Base-by-base conservation (phyloP, 177 flowering plant genomes). In the Vitis hybrid region DNA sequence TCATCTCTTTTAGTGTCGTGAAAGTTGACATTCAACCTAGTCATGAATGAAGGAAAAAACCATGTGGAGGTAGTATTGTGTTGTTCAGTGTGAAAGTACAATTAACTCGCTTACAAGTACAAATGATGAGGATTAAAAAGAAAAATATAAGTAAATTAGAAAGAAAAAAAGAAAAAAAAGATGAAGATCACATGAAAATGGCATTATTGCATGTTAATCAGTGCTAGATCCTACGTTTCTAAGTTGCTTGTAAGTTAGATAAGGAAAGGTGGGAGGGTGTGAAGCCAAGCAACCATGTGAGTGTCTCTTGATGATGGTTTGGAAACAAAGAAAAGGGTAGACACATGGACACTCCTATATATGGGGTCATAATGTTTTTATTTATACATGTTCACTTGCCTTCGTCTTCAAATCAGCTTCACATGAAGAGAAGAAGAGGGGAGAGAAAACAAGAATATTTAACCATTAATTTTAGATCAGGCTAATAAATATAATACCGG, bases 261-360 rank as follows among this genome's bases (percentile, higher is more conserved):
- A 72, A 66, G 3, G 38, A 13, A 59, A 64, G 58, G n/a, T 22
- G 59, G 64, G 62, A 65, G 65, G 53, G 65, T 60, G 71, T 65
- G 68, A 63, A 69, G 22, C 59, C 56, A 73, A 74, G 75, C 72
- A 77, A 73, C 72, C 81, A 77, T 73, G 79, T 77, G 76, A 73
- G 68, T 67, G 56, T 2, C 7, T 64, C 53, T 71, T 66, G 69
- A 73, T 64, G 70, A 66, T 71, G 58, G 73, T 75, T 75, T 77
- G 73, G 63, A 67, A 65, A 73, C 62, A 68, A 72, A 77, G 78
- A 69, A 65, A 75, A 70, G 65, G 62, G 55, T 15, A 66, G 62
- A 38, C 31, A 63, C 11, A 59, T 20, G 66, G 70, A 69, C 61
- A 64, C 20, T 49, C 17, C n/a, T 50, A 17, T 22, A 22, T 22